Evolutionary conservation across 495 filamentous ascomycete species (phyloP), one percentile per base, ranked within the genome.

Genomic region (Annulohypoxylon nitens): DNA sequence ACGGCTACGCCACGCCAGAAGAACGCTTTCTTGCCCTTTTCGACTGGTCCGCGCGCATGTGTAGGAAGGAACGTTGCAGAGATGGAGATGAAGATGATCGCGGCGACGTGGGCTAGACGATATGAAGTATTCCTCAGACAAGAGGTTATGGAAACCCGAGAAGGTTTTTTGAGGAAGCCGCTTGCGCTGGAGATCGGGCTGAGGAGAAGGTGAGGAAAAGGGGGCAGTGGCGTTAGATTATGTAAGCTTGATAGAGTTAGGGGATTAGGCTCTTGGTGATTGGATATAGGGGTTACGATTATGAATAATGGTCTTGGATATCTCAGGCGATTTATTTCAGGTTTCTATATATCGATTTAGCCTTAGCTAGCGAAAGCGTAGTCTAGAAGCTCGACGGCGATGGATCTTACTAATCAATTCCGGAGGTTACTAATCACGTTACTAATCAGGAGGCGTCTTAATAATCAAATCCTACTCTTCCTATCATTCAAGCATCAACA

Each of bases 161-260:
- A 97, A 83, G 94, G 94, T 0, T 97, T 97, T 81, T 83, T 97
- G 82, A 86, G 94, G 77, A 97, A 97, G 87, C 94, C 94, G 11
- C 75, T 97, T 57, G 90, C 87, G 16, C 82, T 95, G 80, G 80
- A 86, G 64, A 90, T 97, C 67, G 94, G 90, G 37, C 84, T 97
- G 43, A 75, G 63, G 39, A 61, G 59, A 60, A 61, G 45, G 48
- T 47, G 8, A 47, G 14, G n/a, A 9, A 18, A 10, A 25, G 26
- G 47, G 26, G 65, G 36, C 3, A 18, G 7, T 26, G 7, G 2
- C 4, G 53, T 33, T 23, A 4, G 20, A 25, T 53, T 53, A 47
- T 47, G 43, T 47, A 47, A 47, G 43, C 50, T 12, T 9, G 50
- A 23, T 30, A 4, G 20, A 20, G 6, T 14, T 54, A n/a, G 23